These are phyloP conservation scores for Amaranthus palmeri DNA, from an alignment of 148 eudicot species.

Conservation along the genomic window DNA sequence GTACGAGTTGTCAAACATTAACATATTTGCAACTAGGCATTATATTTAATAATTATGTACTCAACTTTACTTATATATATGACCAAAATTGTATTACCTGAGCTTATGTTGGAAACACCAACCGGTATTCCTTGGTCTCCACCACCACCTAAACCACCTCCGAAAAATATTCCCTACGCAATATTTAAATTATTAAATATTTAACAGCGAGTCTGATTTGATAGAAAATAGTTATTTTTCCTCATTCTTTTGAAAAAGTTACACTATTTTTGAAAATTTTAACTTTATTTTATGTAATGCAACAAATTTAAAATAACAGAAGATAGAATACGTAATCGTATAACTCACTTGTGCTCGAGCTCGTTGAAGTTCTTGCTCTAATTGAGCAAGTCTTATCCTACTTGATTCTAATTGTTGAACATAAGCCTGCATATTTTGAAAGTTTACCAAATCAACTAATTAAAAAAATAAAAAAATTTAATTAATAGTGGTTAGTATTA, in stretches of 20 bases:
- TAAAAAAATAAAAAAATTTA: background rate
- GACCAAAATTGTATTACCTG: conserved; percentile 42
- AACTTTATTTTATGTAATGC: no score
- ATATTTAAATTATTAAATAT: background rate
- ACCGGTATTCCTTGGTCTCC: conserved; percentile 64
- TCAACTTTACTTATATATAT: conserved; percentile 10
- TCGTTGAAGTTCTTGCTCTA: conserved; percentile 89
- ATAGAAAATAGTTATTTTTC: background rate
- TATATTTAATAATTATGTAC: background rate
- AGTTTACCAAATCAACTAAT: background rate
- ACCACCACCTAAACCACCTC: conserved; percentile 48
- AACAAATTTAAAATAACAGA: background rate
- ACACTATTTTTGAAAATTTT: no score
- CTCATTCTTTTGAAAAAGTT: no score
- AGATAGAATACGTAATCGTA: background rate
- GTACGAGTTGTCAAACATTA: conserved; percentile 1
- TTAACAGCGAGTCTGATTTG: background rate
- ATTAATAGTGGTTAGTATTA: conserved; percentile 1
- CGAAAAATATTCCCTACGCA: conserved; percentile 58
- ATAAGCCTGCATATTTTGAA: conserved; percentile 64
- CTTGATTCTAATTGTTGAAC: conserved; percentile 96
- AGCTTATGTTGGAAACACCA: conserved; percentile 53
- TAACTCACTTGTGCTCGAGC: conserved; percentile 78
- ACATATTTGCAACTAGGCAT: conserved; percentile 10
- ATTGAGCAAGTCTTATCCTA: conserved; percentile 80